phyloP scores from a whole-genome alignment of 176 grass and related monocot species.

The Avena insularis region DNA sequence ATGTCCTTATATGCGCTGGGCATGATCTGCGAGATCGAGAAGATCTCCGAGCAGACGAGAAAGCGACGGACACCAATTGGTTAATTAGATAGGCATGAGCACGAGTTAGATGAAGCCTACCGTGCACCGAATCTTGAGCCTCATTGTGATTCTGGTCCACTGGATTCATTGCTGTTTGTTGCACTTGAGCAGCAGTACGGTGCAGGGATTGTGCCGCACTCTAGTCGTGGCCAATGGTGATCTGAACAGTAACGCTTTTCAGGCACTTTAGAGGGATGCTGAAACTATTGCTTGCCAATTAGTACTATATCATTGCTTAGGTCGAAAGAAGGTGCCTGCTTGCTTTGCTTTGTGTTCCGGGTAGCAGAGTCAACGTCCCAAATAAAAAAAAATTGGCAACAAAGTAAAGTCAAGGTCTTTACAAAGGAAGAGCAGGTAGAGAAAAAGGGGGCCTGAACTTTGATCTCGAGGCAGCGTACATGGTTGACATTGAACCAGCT shows the following conservation, averaged over 20 bases:
- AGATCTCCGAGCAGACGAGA: too few relatives aligned
- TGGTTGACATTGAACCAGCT: conserved; percentile 21
- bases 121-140: background rate
- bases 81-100: background rate
- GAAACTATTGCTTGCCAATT: conserved; percentile 21
- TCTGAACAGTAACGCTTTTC: background rate
- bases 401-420: background rate
- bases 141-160: background rate
- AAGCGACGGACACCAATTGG: conserved; percentile 27
- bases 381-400: too few relatives aligned
- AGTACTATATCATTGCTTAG: background rate
- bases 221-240: background rate
- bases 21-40: conserved; percentile 8
- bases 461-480: background rate
- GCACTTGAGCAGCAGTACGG: background rate
- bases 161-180: background rate
- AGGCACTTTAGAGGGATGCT: conserved; percentile 19
- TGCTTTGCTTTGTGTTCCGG: conserved; percentile 42
- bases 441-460: conserved; percentile 1
- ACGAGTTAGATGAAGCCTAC: conserved; percentile 2
- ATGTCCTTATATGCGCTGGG: background rate
- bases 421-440: background rate
- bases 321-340: conserved; percentile 24
- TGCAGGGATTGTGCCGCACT: background rate
- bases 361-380: conserved; percentile 18